Base-by-base conservation (phyloP, 176 grass and related monocot species). In the Musa troglodytarum region DNA sequence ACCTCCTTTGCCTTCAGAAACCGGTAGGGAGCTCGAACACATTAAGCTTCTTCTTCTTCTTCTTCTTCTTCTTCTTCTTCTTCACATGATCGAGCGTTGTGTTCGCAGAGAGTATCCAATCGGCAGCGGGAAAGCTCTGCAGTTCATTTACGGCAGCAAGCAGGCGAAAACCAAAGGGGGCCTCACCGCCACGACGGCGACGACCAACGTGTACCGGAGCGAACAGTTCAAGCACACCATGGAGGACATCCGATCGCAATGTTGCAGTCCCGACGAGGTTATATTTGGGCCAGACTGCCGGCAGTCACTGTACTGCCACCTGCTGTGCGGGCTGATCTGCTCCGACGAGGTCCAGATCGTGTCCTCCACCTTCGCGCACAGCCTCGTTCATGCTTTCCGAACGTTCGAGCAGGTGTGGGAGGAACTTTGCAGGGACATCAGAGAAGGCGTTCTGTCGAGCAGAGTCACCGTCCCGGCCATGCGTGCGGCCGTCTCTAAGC, bases 101-200 rank as follows among this genome's bases (percentile, higher is more conserved):
- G 10, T 78, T 82, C 73, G 25, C 76, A 98, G 96, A 77, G 83
- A 89, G 68, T 99, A 86, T 24, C 96, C 91, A 64, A 86, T 89
- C 68, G 78, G 85, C 49, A 86, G 81, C 72, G 96, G 96, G 79
- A 99, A 99, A 86, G 84, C 91, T 21, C 69, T 99, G 49, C 91
- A 95, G 59, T 99, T 99, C 84, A 76, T 95, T 52, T 99, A 99
- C 65, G 76, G 91, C 50, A 99, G 96, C 96, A 99, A 83, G 85
- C 91, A 94, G 73, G 70, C 67, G 2, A 10, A 50, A 29, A 99
- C 91, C 26, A 82, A 87, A 84, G 96, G 96, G 6, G 91, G 91
- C 73, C 82, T 99, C 52, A 83, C 82, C 62, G 91, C 91, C 43
- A 88, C 86, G 17, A 92, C 96, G 14, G 96, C 91, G 5, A 95